Percentiles rank a stretch among this genome's conserved stretches.
Evolutionary conservation across 2,329 filamentous ascomycete genomes (phyloP).

Genomic region (Aaosphaeria pasadenensis): DNA sequence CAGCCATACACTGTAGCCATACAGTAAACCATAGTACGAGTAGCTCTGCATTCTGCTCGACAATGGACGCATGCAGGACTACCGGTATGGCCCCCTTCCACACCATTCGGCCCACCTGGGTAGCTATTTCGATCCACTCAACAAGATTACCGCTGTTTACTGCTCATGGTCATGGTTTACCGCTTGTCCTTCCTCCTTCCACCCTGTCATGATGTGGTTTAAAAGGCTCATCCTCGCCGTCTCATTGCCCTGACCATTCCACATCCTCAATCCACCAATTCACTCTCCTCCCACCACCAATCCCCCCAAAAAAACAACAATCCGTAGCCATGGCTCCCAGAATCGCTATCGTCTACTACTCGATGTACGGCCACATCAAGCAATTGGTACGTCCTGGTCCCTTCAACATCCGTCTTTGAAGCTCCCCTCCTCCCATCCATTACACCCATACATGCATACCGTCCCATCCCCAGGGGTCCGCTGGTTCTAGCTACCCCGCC

Average conservation of each 20-base stretch:
- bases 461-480: not conserved
- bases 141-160: too few species aligned
- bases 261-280: not conserved
- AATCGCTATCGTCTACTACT: constrained; percentile 78
- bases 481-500: not conserved
- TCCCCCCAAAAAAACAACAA: not conserved
- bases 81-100: too few species aligned
- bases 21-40: too few species aligned
- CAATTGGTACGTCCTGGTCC: constrained; percentile 22
- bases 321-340: constrained; percentile 71
- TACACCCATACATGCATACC: not conserved
- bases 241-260: not conserved
- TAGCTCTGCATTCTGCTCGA: too few species aligned
- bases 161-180: too few species aligned
- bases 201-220: too few species aligned
- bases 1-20: too few species aligned
- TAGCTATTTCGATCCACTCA: too few species aligned
- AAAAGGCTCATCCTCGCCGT: too few species aligned
- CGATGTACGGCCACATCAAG: constrained; percentile 36
- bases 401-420: not conserved
- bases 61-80: too few species aligned
- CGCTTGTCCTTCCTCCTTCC: too few species aligned
- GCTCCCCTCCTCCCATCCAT: not conserved
- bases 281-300: not conserved
- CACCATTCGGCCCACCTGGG: too few species aligned